Conservation (phyloP, 345 rosid genomes). For the Dovyalis caffra region DNA sequence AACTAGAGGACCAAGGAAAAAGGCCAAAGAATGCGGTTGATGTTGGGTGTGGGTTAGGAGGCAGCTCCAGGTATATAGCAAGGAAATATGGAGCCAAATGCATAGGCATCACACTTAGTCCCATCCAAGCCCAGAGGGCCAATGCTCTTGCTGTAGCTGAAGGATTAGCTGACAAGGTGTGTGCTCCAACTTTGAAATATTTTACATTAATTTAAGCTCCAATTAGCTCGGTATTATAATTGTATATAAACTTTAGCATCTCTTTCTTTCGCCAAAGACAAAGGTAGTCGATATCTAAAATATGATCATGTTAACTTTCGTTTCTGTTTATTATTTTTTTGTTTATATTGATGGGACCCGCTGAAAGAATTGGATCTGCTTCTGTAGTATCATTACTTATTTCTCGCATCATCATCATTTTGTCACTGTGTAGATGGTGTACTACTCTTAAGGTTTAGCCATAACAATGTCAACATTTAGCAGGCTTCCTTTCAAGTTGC, state of each 20-base stretch:
- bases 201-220: too few relatives aligned
- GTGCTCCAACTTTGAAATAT: background rate
- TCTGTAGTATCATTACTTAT: too few relatives aligned
- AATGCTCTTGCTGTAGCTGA: conserved; percentile 65
- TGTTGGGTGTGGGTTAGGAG: conserved; percentile 97
- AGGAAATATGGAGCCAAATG: conserved; percentile 65
- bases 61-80: conserved; percentile 83
- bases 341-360: background rate
- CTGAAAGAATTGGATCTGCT: background rate
- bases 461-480: conserved; percentile 7
- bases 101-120: conserved; percentile 77
- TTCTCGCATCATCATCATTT: too few relatives aligned
- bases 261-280: too few relatives aligned
- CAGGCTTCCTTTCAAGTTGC: conserved; percentile 85
- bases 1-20: conserved; percentile 35
- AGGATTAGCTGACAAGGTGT: conserved; percentile 59
- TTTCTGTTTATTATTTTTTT: background rate
- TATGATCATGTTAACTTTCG: too few relatives aligned
- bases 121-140: conserved; percentile 78
- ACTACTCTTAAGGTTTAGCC: background rate
- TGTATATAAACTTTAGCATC: too few relatives aligned
- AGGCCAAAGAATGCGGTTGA: conserved; percentile 68
- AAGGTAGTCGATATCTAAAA: too few relatives aligned
- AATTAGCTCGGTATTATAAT: background rate
- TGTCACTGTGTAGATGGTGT: too few relatives aligned